Percentiles rank a stretch among this genome's conserved stretches.
phyloP scores from a whole-genome alignment of 2,329 filamentous ascomycete species.

The Fusarium equiseti region DNA sequence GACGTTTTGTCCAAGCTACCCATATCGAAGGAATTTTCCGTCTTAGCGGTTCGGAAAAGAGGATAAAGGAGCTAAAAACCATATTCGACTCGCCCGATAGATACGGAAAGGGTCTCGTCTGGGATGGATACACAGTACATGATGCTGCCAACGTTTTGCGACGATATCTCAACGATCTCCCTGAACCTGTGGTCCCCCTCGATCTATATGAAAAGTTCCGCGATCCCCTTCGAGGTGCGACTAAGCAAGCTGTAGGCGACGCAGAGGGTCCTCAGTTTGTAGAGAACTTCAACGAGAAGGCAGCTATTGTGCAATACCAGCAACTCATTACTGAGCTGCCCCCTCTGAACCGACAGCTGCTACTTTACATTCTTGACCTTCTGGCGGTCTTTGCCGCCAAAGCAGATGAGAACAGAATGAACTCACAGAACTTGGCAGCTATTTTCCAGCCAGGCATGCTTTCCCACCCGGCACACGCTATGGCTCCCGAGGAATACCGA shows the following conservation, averaged over 20 bases:
- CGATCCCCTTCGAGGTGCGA: conserved; percentile 79
- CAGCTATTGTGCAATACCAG: conserved; percentile 87
- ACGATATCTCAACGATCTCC: conserved; percentile 94
- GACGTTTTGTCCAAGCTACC: conserved; percentile 72
- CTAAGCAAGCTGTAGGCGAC: conserved; percentile 78
- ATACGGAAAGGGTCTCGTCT: conserved; percentile 96
- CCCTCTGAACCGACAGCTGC: conserved; percentile 89
- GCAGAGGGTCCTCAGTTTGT: conserved; percentile 77
- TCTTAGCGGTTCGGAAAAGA: conserved; percentile 93
- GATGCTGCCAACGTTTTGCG: conserved; percentile 97
- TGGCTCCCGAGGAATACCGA: conserved; percentile 93
- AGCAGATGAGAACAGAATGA: conserved; percentile 97
- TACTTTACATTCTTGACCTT: conserved; percentile 95
- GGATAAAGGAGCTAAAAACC: conserved; percentile 94
- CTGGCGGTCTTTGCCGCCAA: conserved; percentile 98
- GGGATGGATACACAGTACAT: conserved; percentile 98
- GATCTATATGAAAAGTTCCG: conserved; percentile 94
- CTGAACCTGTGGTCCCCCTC: conserved; percentile 94
- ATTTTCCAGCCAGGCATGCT: conserved; percentile 98
- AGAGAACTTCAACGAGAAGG: conserved; percentile 71
- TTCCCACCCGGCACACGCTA: conserved; percentile 93
- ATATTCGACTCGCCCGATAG: conserved; percentile 94
- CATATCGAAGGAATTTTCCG: conserved; percentile 97
- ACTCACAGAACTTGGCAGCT: conserved; percentile 89
- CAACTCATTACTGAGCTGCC: conserved; percentile 92